These are phyloP conservation scores for Gnomoniopsis smithogilvyi DNA, from an alignment of 2,329 filamentous ascomycete genomes.

Conservation along the genomic window DNA sequence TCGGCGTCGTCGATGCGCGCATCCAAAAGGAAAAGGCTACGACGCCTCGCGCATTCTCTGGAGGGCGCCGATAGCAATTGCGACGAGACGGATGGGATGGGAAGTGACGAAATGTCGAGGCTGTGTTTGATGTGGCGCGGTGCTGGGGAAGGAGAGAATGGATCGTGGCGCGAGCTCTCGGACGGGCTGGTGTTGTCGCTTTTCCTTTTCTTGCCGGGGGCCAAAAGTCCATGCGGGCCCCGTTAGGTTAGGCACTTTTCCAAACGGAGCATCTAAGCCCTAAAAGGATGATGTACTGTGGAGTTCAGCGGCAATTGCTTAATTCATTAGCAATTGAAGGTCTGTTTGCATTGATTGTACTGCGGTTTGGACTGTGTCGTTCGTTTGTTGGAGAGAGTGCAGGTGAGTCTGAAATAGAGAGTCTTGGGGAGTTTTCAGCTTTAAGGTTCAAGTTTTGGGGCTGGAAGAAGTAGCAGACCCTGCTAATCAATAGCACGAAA, in stretches of 20 bases:
- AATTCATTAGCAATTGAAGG: too few species aligned
- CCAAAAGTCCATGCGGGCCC: not conserved
- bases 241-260: not conserved
- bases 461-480: too few species aligned
- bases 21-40: not conserved
- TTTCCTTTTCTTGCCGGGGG: not conserved
- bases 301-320: not conserved
- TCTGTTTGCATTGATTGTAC: too few species aligned
- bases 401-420: too few species aligned
- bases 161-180: slow-evolving; percentile 20
- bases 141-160: slow-evolving; percentile 1
- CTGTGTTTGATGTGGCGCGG: slow-evolving; percentile 18
- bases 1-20: not conserved
- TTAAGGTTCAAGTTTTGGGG: too few species aligned
- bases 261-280: not conserved
- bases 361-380: too few species aligned
- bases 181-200: not conserved
- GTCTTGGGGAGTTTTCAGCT: too few species aligned
- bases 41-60: slow-evolving; percentile 13
- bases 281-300: not conserved
- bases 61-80: not conserved
- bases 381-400: too few species aligned
- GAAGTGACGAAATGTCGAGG: slow-evolving; percentile 20
- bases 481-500: too few species aligned
- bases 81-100: not conserved